A percentile compares a stretch with the other conserved stretches of the same genome.
These are phyloP conservation scores for Annona cherimola DNA, from an alignment of 164 flowering plant species.

Conservation along the genomic window DNA sequence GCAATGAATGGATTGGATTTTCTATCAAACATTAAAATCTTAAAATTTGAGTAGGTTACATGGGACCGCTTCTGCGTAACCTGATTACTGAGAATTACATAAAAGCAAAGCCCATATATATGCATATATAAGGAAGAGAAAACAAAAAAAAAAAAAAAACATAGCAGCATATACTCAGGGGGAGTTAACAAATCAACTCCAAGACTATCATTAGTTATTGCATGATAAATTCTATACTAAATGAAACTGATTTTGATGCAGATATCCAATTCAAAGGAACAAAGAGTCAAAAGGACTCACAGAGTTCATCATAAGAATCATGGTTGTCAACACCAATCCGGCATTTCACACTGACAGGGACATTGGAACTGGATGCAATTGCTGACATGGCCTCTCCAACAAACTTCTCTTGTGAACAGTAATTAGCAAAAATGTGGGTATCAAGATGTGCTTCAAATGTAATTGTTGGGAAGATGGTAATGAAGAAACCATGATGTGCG, in stretches of 20 bases:
- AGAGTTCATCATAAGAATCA: constrained; percentile 89
- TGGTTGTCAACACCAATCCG: constrained; percentile 94
- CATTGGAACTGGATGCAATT: constrained; percentile 77
- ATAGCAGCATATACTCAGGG: neutral
- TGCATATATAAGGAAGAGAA: neutral
- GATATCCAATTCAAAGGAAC: neutral
- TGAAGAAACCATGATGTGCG: too few species aligned
- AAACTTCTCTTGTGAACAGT: constrained; percentile 67
- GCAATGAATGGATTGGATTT: too few species aligned
- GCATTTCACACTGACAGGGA: constrained; percentile 94
- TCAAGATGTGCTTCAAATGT: constrained; percentile 19
- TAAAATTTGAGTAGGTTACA: too few species aligned
- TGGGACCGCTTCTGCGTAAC: too few species aligned
- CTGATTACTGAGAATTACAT: too few species aligned
- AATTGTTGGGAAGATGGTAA: too few species aligned
- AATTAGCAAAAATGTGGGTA: constrained; percentile 11
- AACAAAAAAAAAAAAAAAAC: neutral
- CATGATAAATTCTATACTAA: neutral
- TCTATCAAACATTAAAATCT: too few species aligned
- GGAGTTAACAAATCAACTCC: neutral
- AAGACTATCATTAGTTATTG: neutral
- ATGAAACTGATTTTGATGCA: neutral
- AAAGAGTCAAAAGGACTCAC: constrained; percentile 40
- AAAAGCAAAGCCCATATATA: too few species aligned
- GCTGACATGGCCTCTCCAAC: constrained; percentile 95